Evolutionary conservation across 352 stramenopile species (phyloP).

Genomic region (Globisporangium canariense): DNA sequence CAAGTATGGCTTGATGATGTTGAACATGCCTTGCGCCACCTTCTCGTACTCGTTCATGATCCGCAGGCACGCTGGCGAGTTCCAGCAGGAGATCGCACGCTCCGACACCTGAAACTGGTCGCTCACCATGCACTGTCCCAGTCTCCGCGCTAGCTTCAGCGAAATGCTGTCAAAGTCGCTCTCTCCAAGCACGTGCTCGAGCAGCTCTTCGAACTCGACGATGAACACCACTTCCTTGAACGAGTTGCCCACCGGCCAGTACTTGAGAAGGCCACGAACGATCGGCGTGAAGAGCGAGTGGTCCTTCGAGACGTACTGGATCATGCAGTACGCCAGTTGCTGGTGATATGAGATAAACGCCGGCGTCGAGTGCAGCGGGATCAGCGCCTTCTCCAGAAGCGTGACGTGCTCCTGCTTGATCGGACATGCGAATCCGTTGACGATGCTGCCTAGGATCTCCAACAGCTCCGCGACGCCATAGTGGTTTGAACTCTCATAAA

Average conservation of each 20-base stretch:
- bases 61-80: constrained; percentile 68
- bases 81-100: constrained; percentile 81
- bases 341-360: constrained; percentile 88
- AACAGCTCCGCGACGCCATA: constrained; percentile 86
- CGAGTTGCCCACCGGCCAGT: constrained; percentile 84
- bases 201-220: constrained; percentile 85
- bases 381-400: constrained; percentile 78
- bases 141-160: constrained; percentile 46
- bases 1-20: constrained; percentile 76
- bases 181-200: constrained; percentile 83
- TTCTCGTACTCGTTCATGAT: constrained; percentile 91
- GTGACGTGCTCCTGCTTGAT: constrained; percentile 90
- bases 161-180: constrained; percentile 71
- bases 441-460: constrained; percentile 86
- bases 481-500: constrained; percentile 90
- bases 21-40: constrained; percentile 78
- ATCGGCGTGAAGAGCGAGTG: constrained; percentile 84
- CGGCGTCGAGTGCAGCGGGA: constrained; percentile 81
- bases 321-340: constrained; percentile 88
- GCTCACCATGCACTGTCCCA: constrained; percentile 78
- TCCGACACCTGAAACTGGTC: constrained; percentile 86
- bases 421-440: constrained; percentile 87
- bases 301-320: constrained; percentile 88
- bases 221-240: constrained; percentile 90
- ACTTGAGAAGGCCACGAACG: constrained; percentile 72